These are phyloP conservation scores for Plasmodium berghei DNA, from an alignment of 169 alveolate genomes.

Conservation along the genomic window DNA sequence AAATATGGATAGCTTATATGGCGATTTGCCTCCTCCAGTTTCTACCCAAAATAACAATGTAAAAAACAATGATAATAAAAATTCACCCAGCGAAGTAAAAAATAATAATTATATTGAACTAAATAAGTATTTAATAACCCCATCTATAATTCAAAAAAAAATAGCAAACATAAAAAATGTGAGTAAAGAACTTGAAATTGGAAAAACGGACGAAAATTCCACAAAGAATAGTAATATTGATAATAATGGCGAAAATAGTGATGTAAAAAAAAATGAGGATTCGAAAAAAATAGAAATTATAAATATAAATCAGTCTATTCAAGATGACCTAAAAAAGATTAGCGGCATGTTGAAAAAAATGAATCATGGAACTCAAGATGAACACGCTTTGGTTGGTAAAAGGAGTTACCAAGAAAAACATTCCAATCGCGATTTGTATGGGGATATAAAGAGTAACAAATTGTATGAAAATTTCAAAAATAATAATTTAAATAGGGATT, in stretches of 20 bases:
- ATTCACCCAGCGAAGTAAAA: slow-evolving; percentile 3
- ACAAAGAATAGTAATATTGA: slow-evolving; percentile 8
- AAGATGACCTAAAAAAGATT: slow-evolving; percentile 74
- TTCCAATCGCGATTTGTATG: not conserved
- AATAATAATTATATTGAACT: slow-evolving; percentile 26
- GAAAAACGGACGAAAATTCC: slow-evolving; percentile 7
- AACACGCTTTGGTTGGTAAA: not conserved
- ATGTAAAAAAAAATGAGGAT: not conserved
- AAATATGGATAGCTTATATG: slow-evolving; percentile 83
- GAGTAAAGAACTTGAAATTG: slow-evolving; percentile 19
- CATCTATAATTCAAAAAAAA: slow-evolving; percentile 67
- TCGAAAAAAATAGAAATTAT: slow-evolving; percentile 36
- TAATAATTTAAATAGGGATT: slow-evolving; percentile 3
- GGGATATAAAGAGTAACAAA: slow-evolving; percentile 3
- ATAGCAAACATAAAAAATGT: slow-evolving; percentile 64
- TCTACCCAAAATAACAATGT: slow-evolving; percentile 15
- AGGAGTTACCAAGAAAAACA: slow-evolving; percentile 7
- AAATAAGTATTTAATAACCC: slow-evolving; percentile 70
- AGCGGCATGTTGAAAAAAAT: slow-evolving; percentile 62
- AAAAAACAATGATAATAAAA: slow-evolving; percentile 38
- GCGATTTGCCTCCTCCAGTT: slow-evolving; percentile 85
- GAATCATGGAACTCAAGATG: slow-evolving; percentile 29
- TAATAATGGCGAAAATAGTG: not conserved
- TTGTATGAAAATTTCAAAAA: slow-evolving; percentile 2
- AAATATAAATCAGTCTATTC: slow-evolving; percentile 62